Evolutionary conservation across 805 yeast genomes (phyloP).

Genomic region (Hermanozyma aechmeae): DNA sequence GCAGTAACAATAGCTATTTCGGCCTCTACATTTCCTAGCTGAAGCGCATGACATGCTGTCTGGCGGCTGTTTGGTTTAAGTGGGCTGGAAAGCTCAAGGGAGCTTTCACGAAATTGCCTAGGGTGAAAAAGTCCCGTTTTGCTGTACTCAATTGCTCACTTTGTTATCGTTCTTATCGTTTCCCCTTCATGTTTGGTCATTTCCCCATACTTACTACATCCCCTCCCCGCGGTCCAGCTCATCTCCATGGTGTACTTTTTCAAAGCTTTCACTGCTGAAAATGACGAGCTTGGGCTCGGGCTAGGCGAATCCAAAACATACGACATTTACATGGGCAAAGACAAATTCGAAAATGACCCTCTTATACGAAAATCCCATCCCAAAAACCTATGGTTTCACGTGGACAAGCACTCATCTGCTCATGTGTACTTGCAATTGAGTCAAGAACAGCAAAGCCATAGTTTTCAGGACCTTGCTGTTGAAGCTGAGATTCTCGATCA

Average conservation of each 20-base stretch:
- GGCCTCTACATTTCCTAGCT: too few relatives aligned
- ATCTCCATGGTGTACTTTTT: slow-evolving; percentile 13
- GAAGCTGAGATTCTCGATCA: slow-evolving; percentile 40
- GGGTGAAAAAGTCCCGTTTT: too few relatives aligned
- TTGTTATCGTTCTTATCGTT: too few relatives aligned
- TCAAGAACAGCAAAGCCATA: slow-evolving; percentile 36
- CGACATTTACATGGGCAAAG: slow-evolving; percentile 58
- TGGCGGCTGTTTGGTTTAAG: too few relatives aligned
- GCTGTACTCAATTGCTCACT: too few relatives aligned
- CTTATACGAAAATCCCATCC: slow-evolving; percentile 53
- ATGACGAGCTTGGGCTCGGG: slow-evolving; percentile 11
- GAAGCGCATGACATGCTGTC: too few relatives aligned
- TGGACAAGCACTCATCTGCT: slow-evolving; percentile 67
- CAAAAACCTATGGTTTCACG: slow-evolving; percentile 74
- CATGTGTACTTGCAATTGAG: slow-evolving; percentile 61
- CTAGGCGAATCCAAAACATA: slow-evolving; percentile 4
- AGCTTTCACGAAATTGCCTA: too few relatives aligned
- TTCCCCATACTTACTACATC: too few relatives aligned
- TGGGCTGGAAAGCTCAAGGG: too few relatives aligned
- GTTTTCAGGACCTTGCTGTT: slow-evolving; percentile 24
- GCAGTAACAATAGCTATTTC: too few relatives aligned
- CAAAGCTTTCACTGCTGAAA: slow-evolving; percentile 5
- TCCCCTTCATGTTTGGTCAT: too few relatives aligned
- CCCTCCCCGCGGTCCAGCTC: too few relatives aligned
- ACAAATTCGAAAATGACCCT: slow-evolving; percentile 55